A percentile compares a stretch with the other conserved stretches of the same genome.
phyloP scores from a whole-genome alignment of 257 asterid genomes.

The Przewalskia tangutica region DNA sequence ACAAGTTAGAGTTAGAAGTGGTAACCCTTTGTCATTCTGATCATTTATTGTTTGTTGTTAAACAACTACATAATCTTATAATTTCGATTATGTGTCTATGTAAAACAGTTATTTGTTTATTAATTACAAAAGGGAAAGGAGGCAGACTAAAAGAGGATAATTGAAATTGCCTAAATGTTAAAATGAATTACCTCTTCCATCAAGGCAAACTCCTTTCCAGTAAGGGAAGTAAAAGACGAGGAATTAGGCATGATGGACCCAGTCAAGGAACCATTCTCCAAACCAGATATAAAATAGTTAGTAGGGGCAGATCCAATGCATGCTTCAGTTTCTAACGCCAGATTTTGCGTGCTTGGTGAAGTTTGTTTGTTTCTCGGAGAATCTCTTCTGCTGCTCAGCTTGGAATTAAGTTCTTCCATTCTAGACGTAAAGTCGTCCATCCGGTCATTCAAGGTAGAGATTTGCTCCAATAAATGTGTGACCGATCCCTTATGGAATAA shows the following conservation, averaged over 20 bases:
- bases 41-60: neutral
- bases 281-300: slow-evolving; percentile 67
- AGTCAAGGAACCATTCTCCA: slow-evolving; percentile 75
- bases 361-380: slow-evolving; percentile 40
- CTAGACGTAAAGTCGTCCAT: slow-evolving; percentile 79
- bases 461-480: slow-evolving; percentile 78
- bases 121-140: neutral
- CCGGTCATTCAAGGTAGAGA: slow-evolving; percentile 67
- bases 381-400: slow-evolving; percentile 33
- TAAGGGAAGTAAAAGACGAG: slow-evolving; percentile 49
- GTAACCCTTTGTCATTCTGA: too few species aligned
- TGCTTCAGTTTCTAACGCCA: slow-evolving; percentile 40
- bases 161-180: neutral
- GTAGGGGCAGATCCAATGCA: slow-evolving; percentile 76
- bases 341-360: slow-evolving; percentile 48
- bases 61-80: neutral
- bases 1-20: too few species aligned
- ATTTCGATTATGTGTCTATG: neutral
- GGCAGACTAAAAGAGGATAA: neutral
- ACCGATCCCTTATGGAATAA: slow-evolving; percentile 42
- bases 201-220: slow-evolving; percentile 59
- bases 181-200: slow-evolving; percentile 63
- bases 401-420: slow-evolving; percentile 67
- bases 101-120: neutral
- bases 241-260: slow-evolving; percentile 66